Percentiles rank a stretch among this genome's conserved stretches.
phyloP scores from a whole-genome alignment of 805 yeast genomes.

The Suhomyces xylopsoci region DNA sequence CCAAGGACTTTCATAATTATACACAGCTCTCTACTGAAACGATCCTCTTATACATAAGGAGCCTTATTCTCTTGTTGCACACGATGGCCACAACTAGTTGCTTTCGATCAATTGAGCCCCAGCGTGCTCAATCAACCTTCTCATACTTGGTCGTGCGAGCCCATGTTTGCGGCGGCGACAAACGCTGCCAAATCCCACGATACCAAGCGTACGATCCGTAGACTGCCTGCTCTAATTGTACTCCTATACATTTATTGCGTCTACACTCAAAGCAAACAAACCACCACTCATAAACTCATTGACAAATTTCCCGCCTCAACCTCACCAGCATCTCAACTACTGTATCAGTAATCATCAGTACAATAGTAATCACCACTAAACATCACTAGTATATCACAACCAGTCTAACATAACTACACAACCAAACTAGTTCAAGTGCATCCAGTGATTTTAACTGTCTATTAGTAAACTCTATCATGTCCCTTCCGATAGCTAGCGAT shows the following conservation, averaged over 20 bases:
- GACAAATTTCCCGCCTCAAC: neutral
- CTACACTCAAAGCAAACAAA: neutral
- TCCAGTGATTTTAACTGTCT: too few species aligned
- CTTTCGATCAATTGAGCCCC: too few species aligned
- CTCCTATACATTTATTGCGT: neutral
- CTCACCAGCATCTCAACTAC: neutral
- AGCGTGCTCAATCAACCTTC: neutral
- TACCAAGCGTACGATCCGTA: neutral
- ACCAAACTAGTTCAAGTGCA: too few species aligned
- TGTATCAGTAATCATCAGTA: neutral
- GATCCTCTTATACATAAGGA: too few species aligned
- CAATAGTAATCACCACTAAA: too few species aligned
- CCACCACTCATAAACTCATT: neutral
- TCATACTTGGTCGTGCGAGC: neutral
- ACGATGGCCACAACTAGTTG: too few species aligned
- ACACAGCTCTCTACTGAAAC: too few species aligned
- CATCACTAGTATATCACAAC: too few species aligned
- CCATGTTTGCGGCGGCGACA: neutral
- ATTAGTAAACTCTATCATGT: neutral
- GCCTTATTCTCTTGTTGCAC: too few species aligned
- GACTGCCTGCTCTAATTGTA: neutral
- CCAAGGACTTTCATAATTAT: too few species aligned
- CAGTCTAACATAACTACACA: too few species aligned
- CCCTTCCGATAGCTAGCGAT: constrained; percentile 57
- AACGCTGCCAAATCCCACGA: neutral